phyloP scores from a whole-genome alignment of 2,329 filamentous ascomycete genomes.

The Exophiala sp. region DNA sequence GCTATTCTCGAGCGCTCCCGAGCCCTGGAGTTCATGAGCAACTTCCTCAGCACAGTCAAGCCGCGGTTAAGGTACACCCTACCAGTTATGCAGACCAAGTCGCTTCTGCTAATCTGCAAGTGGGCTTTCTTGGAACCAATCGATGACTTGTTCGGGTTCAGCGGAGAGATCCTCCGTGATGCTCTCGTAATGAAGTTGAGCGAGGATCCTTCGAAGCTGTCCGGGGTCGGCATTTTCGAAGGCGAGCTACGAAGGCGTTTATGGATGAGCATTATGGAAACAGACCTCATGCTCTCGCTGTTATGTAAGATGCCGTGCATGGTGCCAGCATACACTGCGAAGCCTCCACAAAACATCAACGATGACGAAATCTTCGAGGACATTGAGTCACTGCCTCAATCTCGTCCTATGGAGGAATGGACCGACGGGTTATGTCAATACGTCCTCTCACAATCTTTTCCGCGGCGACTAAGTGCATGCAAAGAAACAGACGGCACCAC shows the following conservation, averaged over 20 bases:
- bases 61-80: conserved; percentile 18
- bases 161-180: conserved; percentile 23
- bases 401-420: conserved; percentile 24
- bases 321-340: conserved; percentile 19
- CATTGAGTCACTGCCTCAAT: conserved; percentile 11
- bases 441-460: conserved; percentile 25
- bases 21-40: conserved; percentile 18
- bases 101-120: conserved; percentile 20
- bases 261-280: conserved; percentile 33
- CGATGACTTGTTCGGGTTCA: conserved; percentile 21
- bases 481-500: conserved; percentile 14
- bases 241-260: conserved; percentile 31
- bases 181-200: conserved; percentile 24
- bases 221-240: conserved; percentile 22
- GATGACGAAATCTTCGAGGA: conserved; percentile 24
- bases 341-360: conserved; percentile 24
- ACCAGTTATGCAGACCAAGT: conserved; percentile 21
- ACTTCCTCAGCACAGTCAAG: conserved; percentile 11
- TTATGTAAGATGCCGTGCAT: conserved; percentile 26
- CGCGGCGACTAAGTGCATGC: conserved; percentile 23
- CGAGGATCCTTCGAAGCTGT: conserved; percentile 13
- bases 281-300: conserved; percentile 30
- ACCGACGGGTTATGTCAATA: conserved; percentile 27
- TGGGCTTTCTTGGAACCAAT: conserved; percentile 19
- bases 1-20: conserved; percentile 9